phyloP scores from a whole-genome alignment of 2,329 filamentous ascomycete species.

The Cercospora brassicicola region DNA sequence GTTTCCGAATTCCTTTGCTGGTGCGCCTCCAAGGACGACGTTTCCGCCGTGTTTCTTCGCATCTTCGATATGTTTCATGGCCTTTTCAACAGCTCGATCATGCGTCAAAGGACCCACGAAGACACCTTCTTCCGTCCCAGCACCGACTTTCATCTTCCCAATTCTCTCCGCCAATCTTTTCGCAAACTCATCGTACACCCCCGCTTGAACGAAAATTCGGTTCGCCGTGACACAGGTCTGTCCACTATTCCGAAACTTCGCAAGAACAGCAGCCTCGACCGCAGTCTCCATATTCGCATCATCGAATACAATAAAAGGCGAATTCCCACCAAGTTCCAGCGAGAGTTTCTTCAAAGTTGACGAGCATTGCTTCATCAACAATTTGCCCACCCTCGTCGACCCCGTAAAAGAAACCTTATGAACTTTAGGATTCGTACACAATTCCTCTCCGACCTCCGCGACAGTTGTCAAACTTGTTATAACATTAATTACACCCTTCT shows the following conservation, averaged over 20 bases:
- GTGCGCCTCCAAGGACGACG: constrained; percentile 67
- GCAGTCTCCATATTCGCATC: constrained; percentile 37
- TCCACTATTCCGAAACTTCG: constrained; percentile 35
- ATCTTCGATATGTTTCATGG: constrained; percentile 75
- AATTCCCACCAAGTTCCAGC: constrained; percentile 39
- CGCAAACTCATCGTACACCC: constrained; percentile 56
- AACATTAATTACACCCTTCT: constrained; percentile 33
- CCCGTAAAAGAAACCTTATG: constrained; percentile 39
- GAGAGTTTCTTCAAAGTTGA: constrained; percentile 33
- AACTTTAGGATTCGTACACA: constrained; percentile 30
- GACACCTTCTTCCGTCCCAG: constrained; percentile 19
- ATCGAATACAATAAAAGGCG: constrained; percentile 40
- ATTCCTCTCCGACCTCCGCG: constrained; percentile 27
- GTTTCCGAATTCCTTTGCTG: constrained; percentile 14
- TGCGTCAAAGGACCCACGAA: constrained; percentile 73
- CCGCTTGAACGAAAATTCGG: constrained; percentile 54
- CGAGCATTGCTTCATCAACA: constrained; percentile 32
- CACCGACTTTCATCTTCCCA: constrained; percentile 24
- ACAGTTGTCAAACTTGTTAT: constrained; percentile 28
- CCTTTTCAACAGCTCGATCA: constrained; percentile 75
- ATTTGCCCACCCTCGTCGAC: constrained; percentile 35
- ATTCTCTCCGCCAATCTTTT: constrained; percentile 52
- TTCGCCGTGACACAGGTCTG: constrained; percentile 44
- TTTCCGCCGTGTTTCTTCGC: constrained; percentile 75
- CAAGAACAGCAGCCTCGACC: constrained; percentile 29